Base-by-base conservation (phyloP, 2,329 filamentous ascomycete species). In the Colletotrichum falcatum region DNA sequence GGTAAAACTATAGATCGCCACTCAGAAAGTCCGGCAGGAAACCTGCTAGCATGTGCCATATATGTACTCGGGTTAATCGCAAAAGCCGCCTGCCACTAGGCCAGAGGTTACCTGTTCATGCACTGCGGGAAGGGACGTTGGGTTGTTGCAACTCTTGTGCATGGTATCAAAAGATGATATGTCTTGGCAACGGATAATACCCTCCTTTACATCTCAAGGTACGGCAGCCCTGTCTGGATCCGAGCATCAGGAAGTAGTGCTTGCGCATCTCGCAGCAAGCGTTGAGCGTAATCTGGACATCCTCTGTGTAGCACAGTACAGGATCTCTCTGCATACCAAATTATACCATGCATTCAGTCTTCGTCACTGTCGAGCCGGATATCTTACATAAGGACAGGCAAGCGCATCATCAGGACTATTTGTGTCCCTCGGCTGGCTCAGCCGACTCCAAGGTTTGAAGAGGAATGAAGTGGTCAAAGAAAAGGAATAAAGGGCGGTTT, bases 131-230 rank as follows among this genome's bases (percentile, higher is more conserved):
- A 44, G 54, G 14, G 23, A 53, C 28, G 26, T n/a, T 61, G 49
- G 62, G 30, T 23, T 39, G 26, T 54, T 49, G 55, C 48, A 66
- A 44, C 23, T 49, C 14, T 35, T 65, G 33, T 37, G 49, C 62
- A 70, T 60, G 7, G 39, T 26, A 12, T 16, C 46, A 48, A 39
- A 61, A 20, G 35, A 54, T 56, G 30, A 23, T 23, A 48, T 35
- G 33, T 28, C 33, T 42, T 48, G 20, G 26, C 33, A 30, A 55
- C 18, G 39, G 30, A 35, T 35, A 35, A 35, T 35, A 35, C 9
- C 39, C 35, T 39, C 18, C 62, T 42, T 48, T 61, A 42, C 42
- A 60, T 30, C 6, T 58, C 7, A 9, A 44, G 9, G 37, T 12
- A 58, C 23, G 35, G 33, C 35, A 55, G 28, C 51, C 51, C 30